Conservation (phyloP, 1,284 basidiomycete species). For the Phenoliferia sp. region DNA sequence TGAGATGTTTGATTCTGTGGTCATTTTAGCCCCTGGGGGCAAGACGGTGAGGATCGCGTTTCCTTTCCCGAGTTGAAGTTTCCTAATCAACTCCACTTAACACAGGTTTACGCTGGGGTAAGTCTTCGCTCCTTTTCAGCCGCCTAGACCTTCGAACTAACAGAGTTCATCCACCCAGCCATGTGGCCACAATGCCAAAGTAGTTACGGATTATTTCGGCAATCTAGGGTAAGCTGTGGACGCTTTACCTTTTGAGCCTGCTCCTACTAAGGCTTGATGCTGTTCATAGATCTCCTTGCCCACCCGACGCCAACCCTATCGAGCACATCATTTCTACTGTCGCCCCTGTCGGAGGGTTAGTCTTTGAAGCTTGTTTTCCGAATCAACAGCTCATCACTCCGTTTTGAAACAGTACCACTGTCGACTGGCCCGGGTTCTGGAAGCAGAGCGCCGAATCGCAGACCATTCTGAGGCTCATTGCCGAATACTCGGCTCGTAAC, state of each 20-base stretch:
- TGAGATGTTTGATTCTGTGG: slow-evolving; percentile 32
- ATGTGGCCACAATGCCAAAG: too few relatives aligned
- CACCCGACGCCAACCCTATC: slow-evolving; percentile 34
- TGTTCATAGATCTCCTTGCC: slow-evolving; percentile 38
- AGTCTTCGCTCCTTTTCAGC: too few relatives aligned
- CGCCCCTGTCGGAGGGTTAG: slow-evolving; percentile 7
- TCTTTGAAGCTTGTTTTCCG: too few relatives aligned
- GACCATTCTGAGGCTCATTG: neutral
- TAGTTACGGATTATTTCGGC: slow-evolving; percentile 54
- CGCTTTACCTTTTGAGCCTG: neutral
- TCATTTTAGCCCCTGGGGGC: slow-evolving; percentile 31
- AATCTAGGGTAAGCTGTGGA: slow-evolving; percentile 37
- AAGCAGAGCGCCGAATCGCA: neutral
- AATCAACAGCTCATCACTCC: neutral
- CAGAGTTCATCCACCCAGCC: too few relatives aligned
- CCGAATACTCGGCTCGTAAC: neutral
- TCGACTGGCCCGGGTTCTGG: slow-evolving; percentile 11
- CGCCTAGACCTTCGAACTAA: too few relatives aligned
- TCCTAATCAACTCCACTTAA: too few relatives aligned
- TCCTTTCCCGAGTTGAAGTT: too few relatives aligned
- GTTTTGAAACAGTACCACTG: neutral
- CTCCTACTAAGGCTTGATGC: neutral
- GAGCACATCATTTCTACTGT: slow-evolving; percentile 20
- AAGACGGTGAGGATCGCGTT: slow-evolving; percentile 31
- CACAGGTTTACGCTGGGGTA: too few relatives aligned